Evolutionary conservation across 345 rosid species (phyloP).

Genomic region (Microcos paniculata): DNA sequence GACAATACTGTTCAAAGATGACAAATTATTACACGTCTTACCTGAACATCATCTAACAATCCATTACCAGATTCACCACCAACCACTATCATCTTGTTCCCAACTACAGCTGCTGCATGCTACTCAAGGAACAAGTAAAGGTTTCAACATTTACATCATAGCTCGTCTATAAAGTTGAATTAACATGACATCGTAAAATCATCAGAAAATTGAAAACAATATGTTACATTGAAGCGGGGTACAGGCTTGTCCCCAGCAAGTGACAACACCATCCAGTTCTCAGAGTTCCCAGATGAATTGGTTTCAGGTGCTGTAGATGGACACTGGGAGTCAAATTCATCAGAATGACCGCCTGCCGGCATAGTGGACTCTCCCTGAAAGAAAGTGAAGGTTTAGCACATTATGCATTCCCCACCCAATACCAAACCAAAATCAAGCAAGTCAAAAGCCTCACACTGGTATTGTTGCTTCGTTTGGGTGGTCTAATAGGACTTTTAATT

Average conservation of each 20-base stretch:
- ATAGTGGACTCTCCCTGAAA: conserved; percentile 53
- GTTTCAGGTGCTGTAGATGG: conserved; percentile 46
- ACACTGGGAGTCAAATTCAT: conserved; percentile 51
- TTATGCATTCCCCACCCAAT: not conserved
- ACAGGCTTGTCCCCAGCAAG: conserved; percentile 75
- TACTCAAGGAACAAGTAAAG: conserved; percentile 29
- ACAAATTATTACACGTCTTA: conserved; percentile 23
- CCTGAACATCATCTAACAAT: conserved; percentile 94
- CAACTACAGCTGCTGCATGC: conserved; percentile 92
- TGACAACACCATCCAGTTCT: conserved; percentile 83
- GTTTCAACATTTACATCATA: not conserved
- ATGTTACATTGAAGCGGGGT: conserved; percentile 76
- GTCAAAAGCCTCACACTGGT: conserved; percentile 41
- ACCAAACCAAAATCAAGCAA: conserved; percentile 14
- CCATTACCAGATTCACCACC: conserved; percentile 92
- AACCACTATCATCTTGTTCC: conserved; percentile 92
- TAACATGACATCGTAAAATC: not conserved
- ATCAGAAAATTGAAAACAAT: not conserved
- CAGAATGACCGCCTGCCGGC: conserved; percentile 45
- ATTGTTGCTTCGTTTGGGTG: conserved; percentile 51
- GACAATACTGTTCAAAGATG: not conserved
- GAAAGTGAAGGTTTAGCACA: conserved; percentile 7
- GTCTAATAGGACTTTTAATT: conserved; percentile 73
- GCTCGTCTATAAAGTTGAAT: not conserved
- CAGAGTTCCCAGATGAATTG: conserved; percentile 49